Percentiles rank a stretch among this genome's conserved stretches.
These are phyloP conservation scores for Mycena amicta DNA, from an alignment of 768 basidiomycete genomes.

Conservation along the genomic window DNA sequence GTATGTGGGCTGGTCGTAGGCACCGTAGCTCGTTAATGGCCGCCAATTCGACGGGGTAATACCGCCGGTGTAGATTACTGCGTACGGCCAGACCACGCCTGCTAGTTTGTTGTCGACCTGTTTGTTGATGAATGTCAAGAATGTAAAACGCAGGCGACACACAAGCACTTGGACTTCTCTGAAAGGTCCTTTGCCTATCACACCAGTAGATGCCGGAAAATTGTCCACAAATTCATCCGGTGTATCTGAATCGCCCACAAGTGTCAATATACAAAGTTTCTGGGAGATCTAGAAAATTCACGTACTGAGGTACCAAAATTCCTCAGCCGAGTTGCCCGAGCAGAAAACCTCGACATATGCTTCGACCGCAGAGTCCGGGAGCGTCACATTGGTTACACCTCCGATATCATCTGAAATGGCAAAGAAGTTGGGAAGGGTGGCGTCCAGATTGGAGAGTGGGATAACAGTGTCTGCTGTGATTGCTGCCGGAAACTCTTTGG, in stretches of 20 bases:
- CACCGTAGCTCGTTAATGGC: constrained; percentile 64
- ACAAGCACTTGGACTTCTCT: constrained; percentile 60
- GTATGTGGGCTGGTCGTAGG: constrained; percentile 66
- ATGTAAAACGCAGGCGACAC: not conserved
- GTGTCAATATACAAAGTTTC: no score
- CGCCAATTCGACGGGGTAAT: constrained; percentile 53
- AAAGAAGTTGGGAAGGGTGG: constrained; percentile 47
- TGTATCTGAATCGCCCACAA: constrained; percentile 38
- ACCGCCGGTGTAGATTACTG: constrained; percentile 63
- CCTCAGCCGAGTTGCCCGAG: constrained; percentile 62
- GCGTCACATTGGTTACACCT: constrained; percentile 44
- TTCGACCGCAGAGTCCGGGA: constrained; percentile 55
- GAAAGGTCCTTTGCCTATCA: constrained; percentile 57
- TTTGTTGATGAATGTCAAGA: not conserved
- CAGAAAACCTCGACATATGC: constrained; percentile 63
- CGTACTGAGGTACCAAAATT: constrained; percentile 59
- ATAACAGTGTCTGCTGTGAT: constrained; percentile 54
- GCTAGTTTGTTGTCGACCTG: constrained; percentile 54
- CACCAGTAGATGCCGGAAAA: constrained; percentile 47
- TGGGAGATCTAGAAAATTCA: no score
- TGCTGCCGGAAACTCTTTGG: constrained; percentile 44
- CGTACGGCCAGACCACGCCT: constrained; percentile 55
- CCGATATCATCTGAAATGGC: constrained; percentile 29
- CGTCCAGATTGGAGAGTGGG: constrained; percentile 56
- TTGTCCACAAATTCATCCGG: constrained; percentile 51